Conservation (phyloP, 345 rosid species). For the Mallotus nudiflorus region DNA sequence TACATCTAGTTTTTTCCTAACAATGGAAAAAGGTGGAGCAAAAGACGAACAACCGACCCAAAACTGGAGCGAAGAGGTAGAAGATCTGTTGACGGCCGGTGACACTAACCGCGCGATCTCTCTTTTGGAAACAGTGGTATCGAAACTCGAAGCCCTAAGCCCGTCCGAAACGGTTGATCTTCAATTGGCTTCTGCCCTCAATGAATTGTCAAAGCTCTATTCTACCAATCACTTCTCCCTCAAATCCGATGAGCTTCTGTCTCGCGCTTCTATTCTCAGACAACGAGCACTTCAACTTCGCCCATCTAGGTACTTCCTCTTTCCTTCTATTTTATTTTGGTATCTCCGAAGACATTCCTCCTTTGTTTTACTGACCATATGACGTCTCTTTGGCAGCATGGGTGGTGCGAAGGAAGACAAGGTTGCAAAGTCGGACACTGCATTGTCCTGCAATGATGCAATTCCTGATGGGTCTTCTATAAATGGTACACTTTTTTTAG, state of each 20-base stretch:
- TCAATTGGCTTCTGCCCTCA: slow-evolving; percentile 58
- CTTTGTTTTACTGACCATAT: too few species aligned
- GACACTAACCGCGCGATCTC: slow-evolving; percentile 62
- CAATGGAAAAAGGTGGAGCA: slow-evolving; percentile 17
- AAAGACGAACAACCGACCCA: slow-evolving; percentile 15
- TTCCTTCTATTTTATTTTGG: not conserved
- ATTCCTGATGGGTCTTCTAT: slow-evolving; percentile 18
- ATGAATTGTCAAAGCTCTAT: slow-evolving; percentile 64
- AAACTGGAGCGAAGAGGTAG: slow-evolving; percentile 82
- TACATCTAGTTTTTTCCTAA: too few species aligned
- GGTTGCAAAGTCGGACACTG: not conserved
- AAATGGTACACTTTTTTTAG: slow-evolving; percentile 33
- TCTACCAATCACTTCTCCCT: slow-evolving; percentile 74
- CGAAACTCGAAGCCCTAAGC: slow-evolving; percentile 39
- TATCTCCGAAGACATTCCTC: slow-evolving; percentile 13
- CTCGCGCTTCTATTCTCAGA: slow-evolving; percentile 59
- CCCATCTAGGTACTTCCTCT: slow-evolving; percentile 38
- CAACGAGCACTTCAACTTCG: slow-evolving; percentile 34
- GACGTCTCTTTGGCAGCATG: slow-evolving; percentile 32
- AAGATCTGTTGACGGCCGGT: slow-evolving; percentile 69
- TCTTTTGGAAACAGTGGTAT: slow-evolving; percentile 58
- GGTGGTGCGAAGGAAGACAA: slow-evolving; percentile 27
- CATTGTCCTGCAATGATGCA: slow-evolving; percentile 17
- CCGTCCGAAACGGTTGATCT: slow-evolving; percentile 34
- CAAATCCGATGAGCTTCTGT: slow-evolving; percentile 62